Conservation (phyloP, 176 grass and related monocot genomes). For the Oryza glumipatula region DNA sequence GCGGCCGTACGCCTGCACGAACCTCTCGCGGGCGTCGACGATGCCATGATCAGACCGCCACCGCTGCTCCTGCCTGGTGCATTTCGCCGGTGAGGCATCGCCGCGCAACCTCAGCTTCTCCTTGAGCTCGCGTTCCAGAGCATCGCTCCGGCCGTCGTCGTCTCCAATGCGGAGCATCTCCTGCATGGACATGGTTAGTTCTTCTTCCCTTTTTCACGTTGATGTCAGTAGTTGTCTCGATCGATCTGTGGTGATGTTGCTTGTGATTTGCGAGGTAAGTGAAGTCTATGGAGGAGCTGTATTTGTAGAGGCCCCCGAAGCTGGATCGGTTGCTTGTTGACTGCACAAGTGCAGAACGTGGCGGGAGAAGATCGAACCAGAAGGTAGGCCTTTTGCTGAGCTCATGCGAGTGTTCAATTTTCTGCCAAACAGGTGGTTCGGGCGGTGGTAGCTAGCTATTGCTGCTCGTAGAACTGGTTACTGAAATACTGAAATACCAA, state of each 20-base stretch:
- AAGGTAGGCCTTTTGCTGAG: background rate
- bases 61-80: background rate
- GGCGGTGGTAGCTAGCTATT: background rate
- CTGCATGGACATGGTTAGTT: background rate
- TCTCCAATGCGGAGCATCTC: background rate
- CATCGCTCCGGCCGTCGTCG: background rate
- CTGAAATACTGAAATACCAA: background rate
- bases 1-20: constrained; percentile 32
- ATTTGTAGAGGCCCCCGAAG: background rate
- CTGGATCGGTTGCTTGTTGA: background rate
- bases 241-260: too few relatives aligned
- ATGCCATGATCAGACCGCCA: background rate
- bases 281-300: background rate
- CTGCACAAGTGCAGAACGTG: background rate
- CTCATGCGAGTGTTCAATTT: background rate
- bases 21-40: constrained; percentile 9
- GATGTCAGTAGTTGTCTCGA: too few relatives aligned
- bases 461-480: background rate
- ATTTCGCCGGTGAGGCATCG: background rate
- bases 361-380: background rate
- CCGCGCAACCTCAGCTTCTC: constrained; percentile 8
- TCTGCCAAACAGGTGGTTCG: background rate
- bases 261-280: background rate
- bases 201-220: background rate
- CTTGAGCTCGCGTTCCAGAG: constrained; percentile 6